These are phyloP conservation scores for Microbotryum silenes-acaulis DNA, from an alignment of 1,284 basidiomycete genomes.

Conservation along the genomic window DNA sequence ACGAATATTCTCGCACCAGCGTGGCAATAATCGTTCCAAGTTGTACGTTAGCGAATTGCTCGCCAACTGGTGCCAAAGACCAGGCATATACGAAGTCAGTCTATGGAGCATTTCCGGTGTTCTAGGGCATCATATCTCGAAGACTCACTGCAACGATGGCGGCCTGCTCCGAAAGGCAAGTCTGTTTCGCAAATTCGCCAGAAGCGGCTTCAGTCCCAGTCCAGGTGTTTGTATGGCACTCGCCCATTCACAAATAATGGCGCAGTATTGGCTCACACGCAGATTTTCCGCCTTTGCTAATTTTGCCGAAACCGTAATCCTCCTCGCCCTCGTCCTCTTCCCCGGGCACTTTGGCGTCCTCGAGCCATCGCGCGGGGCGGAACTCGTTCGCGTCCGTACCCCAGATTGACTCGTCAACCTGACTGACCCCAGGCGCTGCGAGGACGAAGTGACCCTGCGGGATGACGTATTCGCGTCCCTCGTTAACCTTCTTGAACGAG, in stretches of 20 bases:
- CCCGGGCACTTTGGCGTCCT: constrained; percentile 64
- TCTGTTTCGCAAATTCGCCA: constrained; percentile 9
- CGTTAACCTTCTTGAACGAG: constrained; percentile 35
- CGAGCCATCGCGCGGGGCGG: constrained; percentile 78
- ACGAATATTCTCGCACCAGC: constrained; percentile 66
- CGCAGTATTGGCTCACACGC: constrained; percentile 34
- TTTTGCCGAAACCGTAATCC: constrained; percentile 85
- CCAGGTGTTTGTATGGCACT: not conserved
- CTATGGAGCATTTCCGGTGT: not conserved
- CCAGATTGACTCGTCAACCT: constrained; percentile 84
- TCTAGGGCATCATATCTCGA: no score
- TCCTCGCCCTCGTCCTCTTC: constrained; percentile 66
- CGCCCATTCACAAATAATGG: not conserved
- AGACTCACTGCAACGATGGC: constrained; percentile 66
- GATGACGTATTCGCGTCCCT: constrained; percentile 65
- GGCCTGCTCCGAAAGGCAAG: constrained; percentile 89
- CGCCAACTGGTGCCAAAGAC: constrained; percentile 52
- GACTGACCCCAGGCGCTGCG: constrained; percentile 79
- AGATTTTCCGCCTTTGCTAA: constrained; percentile 46
- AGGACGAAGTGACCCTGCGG: constrained; percentile 88
- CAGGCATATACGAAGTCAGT: not conserved
- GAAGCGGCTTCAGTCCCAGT: no score
- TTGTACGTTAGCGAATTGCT: constrained; percentile 96
- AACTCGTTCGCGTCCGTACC: constrained; percentile 56
- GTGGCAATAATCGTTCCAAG: constrained; percentile 75